Conservation (phyloP, 257 asterid genomes). For the Plantago ovata region DNA sequence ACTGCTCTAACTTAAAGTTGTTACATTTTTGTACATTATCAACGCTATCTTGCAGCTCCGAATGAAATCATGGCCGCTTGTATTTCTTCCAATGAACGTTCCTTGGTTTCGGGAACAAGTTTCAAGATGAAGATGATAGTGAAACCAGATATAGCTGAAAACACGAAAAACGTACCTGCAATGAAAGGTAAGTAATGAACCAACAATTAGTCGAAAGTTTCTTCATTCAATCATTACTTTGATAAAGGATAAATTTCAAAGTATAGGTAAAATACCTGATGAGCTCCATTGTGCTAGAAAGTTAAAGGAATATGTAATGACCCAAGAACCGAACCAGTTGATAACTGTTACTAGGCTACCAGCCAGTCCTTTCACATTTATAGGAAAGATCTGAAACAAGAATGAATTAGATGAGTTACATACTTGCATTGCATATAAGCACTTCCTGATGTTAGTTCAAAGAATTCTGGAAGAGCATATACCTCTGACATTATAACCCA, state of each 20-base stretch:
- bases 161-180: constrained; percentile 75
- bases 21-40: too few species aligned
- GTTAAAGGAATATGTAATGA: constrained; percentile 70
- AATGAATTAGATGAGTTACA: neutral
- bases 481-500: constrained; percentile 99
- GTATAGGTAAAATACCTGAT: constrained; percentile 38
- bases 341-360: constrained; percentile 84
- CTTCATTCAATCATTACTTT: neutral
- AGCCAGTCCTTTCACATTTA: constrained; percentile 81
- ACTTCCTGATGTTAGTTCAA: neutral
- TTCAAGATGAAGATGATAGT: constrained; percentile 49
- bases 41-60: constrained; percentile 15
- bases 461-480: neutral
- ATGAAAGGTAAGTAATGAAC: neutral
- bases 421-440: neutral
- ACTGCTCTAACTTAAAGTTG: too few species aligned
- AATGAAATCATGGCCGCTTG: constrained; percentile 60
- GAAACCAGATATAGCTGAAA: constrained; percentile 52
- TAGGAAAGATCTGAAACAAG: constrained; percentile 68
- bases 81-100: constrained; percentile 73
- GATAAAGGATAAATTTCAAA: neutral
- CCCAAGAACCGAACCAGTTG: constrained; percentile 86
- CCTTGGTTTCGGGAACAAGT: constrained; percentile 86
- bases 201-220: neutral
- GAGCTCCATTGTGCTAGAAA: constrained; percentile 73